Evolutionary conservation across 768 basidiomycete species (phyloP), one percentile per base, ranked within the genome.

Genomic region (Phlegmacium glaucopus): DNA sequence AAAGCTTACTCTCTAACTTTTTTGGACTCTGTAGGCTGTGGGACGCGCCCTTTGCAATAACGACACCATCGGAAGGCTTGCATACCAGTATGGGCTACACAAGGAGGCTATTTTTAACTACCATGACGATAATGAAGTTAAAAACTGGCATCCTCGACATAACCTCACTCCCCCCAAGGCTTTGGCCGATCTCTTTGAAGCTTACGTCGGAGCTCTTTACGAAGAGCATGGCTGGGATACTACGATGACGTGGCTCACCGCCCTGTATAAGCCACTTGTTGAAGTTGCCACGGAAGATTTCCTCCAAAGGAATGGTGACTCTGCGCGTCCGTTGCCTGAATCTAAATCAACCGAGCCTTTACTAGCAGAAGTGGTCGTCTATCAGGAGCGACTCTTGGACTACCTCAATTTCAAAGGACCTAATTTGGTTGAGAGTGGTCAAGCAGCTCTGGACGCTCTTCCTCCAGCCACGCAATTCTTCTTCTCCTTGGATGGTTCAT

Each of bases 171-270:
- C 65, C 2, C 67, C 67, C 0, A 67, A 68, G 42, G 52, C 51
- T 4, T 56, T 67, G 10, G 66, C 63, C 6, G 63, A 68, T 44
- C 53, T 68, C 11, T 66, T 68, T 38, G 67, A 68, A 42, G 54
- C 64, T 1, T 63, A 62, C 41, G 51, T 48, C 13, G 65, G 67
- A 6, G 65, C 65, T 2, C 52, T 67, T 8, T 66, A 56, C 12
- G 43, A 60, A n/a, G 57, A 64, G 42, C 49, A 57, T 30, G 67
- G 65, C 12, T 65, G 61, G 63, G 30, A 46, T 13, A 51, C 41
- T 16, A 52, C 62, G 1, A 44, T 54, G 39, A 47, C 50, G 3
- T 67, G 64, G 64, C 54, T 68, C 4, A 44, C 50, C 16, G 44
- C 39, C 1, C 48, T 66, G 18, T 59, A 61, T 48, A 47, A 44